Evolutionary conservation across 1,139 yeast genomes (phyloP).

Genomic region (Debaryomycetaceae sp.): DNA sequence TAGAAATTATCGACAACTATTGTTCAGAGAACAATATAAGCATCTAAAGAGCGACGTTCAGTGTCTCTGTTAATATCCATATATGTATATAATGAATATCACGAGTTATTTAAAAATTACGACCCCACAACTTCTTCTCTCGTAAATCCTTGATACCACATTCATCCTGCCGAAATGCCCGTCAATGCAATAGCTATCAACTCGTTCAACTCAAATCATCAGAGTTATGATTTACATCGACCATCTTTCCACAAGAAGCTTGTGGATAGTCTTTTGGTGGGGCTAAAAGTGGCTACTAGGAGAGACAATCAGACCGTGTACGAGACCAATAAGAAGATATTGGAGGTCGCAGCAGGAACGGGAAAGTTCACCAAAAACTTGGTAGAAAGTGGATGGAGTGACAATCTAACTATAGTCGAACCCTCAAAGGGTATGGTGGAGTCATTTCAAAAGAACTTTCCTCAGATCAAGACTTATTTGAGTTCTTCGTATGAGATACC

Average conservation of each 20-base stretch:
- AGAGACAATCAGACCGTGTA: slow-evolving; percentile 9
- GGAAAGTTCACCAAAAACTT: slow-evolving; percentile 59
- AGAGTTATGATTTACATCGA: slow-evolving; percentile 52
- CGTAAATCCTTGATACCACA: background rate
- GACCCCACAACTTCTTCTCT: background rate
- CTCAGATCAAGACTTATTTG: slow-evolving; percentile 33
- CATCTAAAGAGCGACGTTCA: background rate
- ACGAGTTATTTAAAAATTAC: too few species aligned
- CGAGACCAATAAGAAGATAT: slow-evolving; percentile 26
- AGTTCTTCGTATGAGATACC: slow-evolving; percentile 54
- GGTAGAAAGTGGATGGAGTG: slow-evolving; percentile 36
- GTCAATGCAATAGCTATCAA: slow-evolving; percentile 35
- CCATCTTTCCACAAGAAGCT: slow-evolving; percentile 50
- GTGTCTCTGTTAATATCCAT: too few species aligned
- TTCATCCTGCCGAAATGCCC: background rate
- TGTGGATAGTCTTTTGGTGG: slow-evolving; percentile 43
- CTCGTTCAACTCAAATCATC: slow-evolving; percentile 54
- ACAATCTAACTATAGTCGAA: slow-evolving; percentile 45
- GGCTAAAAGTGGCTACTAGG: slow-evolving; percentile 25
- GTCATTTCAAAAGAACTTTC: slow-evolving; percentile 46
- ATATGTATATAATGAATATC: too few species aligned
- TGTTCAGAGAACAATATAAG: slow-evolving; percentile 3
- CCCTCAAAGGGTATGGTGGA: slow-evolving; percentile 61
- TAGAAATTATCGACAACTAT: slow-evolving; percentile 10
- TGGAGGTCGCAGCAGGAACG: slow-evolving; percentile 65